Evolutionary conservation across 2,329 filamentous ascomycete species (phyloP).

Genomic region (Diaporthe sp.): DNA sequence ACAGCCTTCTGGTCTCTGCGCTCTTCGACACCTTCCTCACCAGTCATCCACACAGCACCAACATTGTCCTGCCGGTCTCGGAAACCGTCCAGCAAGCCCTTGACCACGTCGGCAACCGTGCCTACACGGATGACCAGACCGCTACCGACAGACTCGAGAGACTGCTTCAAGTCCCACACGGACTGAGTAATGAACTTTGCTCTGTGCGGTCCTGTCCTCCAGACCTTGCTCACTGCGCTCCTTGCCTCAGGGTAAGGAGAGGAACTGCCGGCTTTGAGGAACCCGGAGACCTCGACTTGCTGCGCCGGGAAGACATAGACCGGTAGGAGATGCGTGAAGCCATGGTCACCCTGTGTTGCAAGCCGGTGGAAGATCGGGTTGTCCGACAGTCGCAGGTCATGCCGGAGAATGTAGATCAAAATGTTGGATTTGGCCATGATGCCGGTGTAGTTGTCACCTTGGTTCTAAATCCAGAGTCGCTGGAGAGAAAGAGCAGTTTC

Average conservation of each 20-base stretch:
- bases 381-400: slow-evolving; percentile 79
- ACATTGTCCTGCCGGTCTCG: slow-evolving; percentile 60
- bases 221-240: slow-evolving; percentile 75
- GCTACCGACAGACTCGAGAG: slow-evolving; percentile 69
- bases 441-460: neutral
- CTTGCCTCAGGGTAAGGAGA: slow-evolving; percentile 78
- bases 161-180: slow-evolving; percentile 78
- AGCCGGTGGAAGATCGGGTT: slow-evolving; percentile 78
- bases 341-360: slow-evolving; percentile 61
- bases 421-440: slow-evolving; percentile 58
- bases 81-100: slow-evolving; percentile 66
- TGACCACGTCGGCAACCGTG: slow-evolving; percentile 68
- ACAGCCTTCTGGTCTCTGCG: slow-evolving; percentile 72
- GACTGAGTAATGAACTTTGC: slow-evolving; percentile 79
- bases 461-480: neutral
- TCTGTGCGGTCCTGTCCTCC: slow-evolving; percentile 80
- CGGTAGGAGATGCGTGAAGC: slow-evolving; percentile 78
- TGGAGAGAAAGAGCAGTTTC: neutral
- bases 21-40: slow-evolving; percentile 78
- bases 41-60: slow-evolving; percentile 79
- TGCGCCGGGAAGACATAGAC: slow-evolving; percentile 77
- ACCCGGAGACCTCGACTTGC: slow-evolving; percentile 81
- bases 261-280: slow-evolving; percentile 65
- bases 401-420: slow-evolving; percentile 78
- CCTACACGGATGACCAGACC: slow-evolving; percentile 76